Base-by-base conservation (phyloP, 148 eudicot species). In the Rhododendron mucronatum region DNA sequence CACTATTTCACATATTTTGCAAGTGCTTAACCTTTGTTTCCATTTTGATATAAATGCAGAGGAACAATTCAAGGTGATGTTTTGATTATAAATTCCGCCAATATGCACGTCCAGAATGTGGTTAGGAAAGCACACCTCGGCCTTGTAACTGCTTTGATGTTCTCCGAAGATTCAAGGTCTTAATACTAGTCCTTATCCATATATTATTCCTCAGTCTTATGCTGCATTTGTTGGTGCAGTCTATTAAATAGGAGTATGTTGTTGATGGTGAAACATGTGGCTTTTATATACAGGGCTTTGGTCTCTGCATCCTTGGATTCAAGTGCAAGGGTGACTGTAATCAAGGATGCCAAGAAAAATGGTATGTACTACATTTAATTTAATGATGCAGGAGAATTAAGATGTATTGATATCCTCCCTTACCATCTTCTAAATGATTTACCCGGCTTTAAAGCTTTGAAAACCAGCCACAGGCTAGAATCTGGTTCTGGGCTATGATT, bases 111-210 rank as follows among this genome's bases (percentile, higher is more conserved):
- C 74, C 93, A 81, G 45, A 91, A 92, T 86, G 83, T 78, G 15
- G 88, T 94, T 63, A 97, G 89, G 80, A 95, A 90, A 88, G 99
- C 99, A 73, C 99, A 97, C 90, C 92, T 97, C 51, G 98, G 95
- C 83, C 59, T 94, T 75, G 98, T 97, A 84, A 97, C 99, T 83
- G 89, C 98, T 74, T 87, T 95, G 90, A 77, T 88, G n/a, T 95
- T 97, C 92, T 95, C 99, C 80, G 86, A 53, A 86, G 98, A 97
- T 86, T 94, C 98, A 67, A 81, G 83, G 83, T 82, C 65, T 61
- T 63, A 61, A 37, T 82, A 13, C 51, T 39, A 23, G 74, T 82
- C 35, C 50, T 11, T 33, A 8, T 80, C 26, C 76, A 1, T 26
- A 41, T 41, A 41, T 71, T 20, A 3, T 47, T n/a, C 16, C 6